phyloP scores from a whole-genome alignment of 352 stramenopile genomes.

The Phytopythium chamaehyphon region DNA sequence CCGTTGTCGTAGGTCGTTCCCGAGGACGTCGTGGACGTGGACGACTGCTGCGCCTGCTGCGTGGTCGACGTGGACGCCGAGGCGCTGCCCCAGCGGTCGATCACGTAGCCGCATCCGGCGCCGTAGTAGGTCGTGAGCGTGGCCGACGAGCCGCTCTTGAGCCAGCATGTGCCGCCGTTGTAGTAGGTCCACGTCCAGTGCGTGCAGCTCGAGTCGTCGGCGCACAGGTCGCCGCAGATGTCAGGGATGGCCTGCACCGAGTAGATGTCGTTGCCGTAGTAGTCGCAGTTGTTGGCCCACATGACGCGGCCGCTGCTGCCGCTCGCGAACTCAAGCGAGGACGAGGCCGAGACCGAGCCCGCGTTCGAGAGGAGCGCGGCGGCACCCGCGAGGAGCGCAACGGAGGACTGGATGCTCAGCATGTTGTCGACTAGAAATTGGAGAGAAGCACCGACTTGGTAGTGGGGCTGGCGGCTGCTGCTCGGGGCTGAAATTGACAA shows the following conservation, averaged over 20 bases:
- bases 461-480: constrained; percentile 1
- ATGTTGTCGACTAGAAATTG: not conserved
- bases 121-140: constrained; percentile 13
- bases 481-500: constrained; percentile 5
- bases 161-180: constrained; percentile 26
- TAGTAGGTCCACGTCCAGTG: constrained; percentile 27
- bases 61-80: not conserved
- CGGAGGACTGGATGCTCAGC: not conserved
- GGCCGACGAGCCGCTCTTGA: constrained; percentile 14
- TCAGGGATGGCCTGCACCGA: constrained; percentile 12
- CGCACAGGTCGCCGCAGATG: constrained; percentile 22
- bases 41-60: constrained; percentile 3
- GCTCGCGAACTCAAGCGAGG: constrained; percentile 10
- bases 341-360: constrained; percentile 6
- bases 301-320: constrained; percentile 17
- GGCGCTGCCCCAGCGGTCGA: constrained; percentile 9
- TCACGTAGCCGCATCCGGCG: constrained; percentile 21
- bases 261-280: constrained; percentile 13
- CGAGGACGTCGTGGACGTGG: not conserved
- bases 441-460: not conserved
- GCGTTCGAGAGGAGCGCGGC: constrained; percentile 3
- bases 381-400: not conserved
- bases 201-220: constrained; percentile 15
- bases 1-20: constrained; percentile 9
- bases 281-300: constrained; percentile 24